Evolutionary conservation across 768 basidiomycete species (phyloP).

Genomic region (Pholiota microspora): DNA sequence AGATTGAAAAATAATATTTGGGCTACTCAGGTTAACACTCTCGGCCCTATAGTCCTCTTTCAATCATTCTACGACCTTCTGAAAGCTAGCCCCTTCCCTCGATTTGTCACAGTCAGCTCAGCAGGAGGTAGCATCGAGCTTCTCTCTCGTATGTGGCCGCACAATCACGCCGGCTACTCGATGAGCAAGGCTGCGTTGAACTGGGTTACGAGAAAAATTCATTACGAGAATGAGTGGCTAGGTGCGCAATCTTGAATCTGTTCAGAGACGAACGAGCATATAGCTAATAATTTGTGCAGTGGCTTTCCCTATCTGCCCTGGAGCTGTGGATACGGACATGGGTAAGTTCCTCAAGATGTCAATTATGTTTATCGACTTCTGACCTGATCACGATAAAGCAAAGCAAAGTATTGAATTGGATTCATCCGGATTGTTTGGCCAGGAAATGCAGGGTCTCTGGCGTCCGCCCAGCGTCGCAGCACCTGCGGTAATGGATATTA

Average conservation of each 20-base stretch:
- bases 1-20: too few species aligned
- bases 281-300: not conserved
- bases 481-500: not conserved
- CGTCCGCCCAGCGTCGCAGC: not conserved
- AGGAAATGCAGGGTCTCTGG: not conserved
- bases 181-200: slow-evolving; percentile 7
- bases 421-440: too few species aligned
- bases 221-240: slow-evolving; percentile 11
- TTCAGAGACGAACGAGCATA: too few species aligned
- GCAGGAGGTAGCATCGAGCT: not conserved
- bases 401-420: too few species aligned
- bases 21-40: slow-evolving; percentile 1
- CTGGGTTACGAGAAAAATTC: slow-evolving; percentile 1
- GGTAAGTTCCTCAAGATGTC: too few species aligned
- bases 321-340: slow-evolving; percentile 5
- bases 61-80: too few species aligned
- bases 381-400: not conserved
- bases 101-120: too few species aligned
- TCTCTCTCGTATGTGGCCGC: not conserved
- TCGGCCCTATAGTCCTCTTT: not conserved
- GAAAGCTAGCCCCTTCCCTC: too few species aligned
- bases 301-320: slow-evolving; percentile 8
- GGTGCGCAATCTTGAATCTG: not conserved
- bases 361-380: not conserved
- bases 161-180: not conserved